Evolutionary conservation across 176 grass and related monocot genomes (phyloP).

Genomic region (Ensete ventricosum): DNA sequence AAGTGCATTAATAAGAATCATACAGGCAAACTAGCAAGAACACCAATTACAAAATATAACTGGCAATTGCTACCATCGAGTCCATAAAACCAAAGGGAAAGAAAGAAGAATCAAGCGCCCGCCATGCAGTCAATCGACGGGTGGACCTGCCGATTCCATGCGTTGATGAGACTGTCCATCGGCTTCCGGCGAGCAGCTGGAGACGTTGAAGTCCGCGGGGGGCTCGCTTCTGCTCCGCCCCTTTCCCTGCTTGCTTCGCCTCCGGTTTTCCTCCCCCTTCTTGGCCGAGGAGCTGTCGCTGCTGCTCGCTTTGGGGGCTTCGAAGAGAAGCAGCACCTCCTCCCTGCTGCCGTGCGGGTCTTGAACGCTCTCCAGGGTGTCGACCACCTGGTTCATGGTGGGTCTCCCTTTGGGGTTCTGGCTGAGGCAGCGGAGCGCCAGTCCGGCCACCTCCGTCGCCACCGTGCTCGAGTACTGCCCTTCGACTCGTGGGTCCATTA

Average conservation of each 20-base stretch:
- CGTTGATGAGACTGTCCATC: slow-evolving; percentile 30
- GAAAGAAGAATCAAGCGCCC: no score
- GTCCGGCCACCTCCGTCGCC: neutral
- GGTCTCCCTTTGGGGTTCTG: slow-evolving; percentile 15
- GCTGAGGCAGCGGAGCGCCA: slow-evolving; percentile 13
- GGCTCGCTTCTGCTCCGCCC: slow-evolving; percentile 91
- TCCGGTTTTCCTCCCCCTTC: slow-evolving; percentile 17
- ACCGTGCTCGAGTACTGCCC: slow-evolving; percentile 11
- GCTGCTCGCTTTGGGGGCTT: neutral
- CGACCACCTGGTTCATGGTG: slow-evolving; percentile 5
- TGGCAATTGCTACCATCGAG: no score
- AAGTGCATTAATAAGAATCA: no score
- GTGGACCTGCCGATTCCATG: slow-evolving; percentile 8
- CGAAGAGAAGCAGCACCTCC: slow-evolving; percentile 1
- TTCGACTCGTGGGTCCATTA: slow-evolving; percentile 10
- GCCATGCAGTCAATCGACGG: no score
- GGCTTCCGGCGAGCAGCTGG: slow-evolving; percentile 66
- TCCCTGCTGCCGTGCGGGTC: slow-evolving; percentile 2
- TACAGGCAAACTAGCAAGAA: no score
- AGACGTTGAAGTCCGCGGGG: slow-evolving; percentile 60
- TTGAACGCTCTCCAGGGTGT: neutral
- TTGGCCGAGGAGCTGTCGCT: neutral
- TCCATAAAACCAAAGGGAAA: no score
- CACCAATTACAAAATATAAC: no score
- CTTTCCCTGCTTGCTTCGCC: slow-evolving; percentile 49